Base-by-base conservation (phyloP, 495 filamentous ascomycete genomes). In the Platismatia glauca region DNA sequence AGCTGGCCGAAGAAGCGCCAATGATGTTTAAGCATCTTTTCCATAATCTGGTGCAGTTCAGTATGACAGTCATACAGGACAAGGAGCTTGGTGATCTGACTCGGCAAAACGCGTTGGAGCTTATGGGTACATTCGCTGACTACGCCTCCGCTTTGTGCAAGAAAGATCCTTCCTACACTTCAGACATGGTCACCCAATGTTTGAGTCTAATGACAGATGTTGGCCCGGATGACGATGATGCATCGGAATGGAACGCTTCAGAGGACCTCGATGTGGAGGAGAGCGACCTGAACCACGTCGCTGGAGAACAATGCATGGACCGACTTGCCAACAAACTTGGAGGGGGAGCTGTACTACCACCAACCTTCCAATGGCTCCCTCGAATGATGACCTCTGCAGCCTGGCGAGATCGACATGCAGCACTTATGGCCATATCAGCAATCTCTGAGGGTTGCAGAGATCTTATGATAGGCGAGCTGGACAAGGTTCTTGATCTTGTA, bases 161-260 rank as follows among this genome's bases (percentile, higher is more conserved):
- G 73, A 97, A 97, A 69, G 91, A 99, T 70, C 72, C 87, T 7
- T 86, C 83, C 20, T 99, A 95, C 73, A 93, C 92, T 11, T 83
- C 80, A 58, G 90, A 96, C 65, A 99, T 99, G 95, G 92, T 99
- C 67, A 97, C 91, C 0, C 95, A 99, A 74, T 99, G 95, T 71
- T 77, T 99, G 66, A 97, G 94, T 66, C 75, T 99, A 69, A 97
- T 99, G 95, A 99, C 95, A n/a, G 95, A 99, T 73, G 86, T 99
- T 64, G 95, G 93, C 41, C 79, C 83, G 58, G 95, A 97, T 64
- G 95, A 99, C 66, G 93, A 99, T 38, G 89, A 97, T 79, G 95
- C 93, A 8, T 78, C 83, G 16, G 95, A 97, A 67, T 99, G 95
- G 95, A 89, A 96, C 66, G 81, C 83, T 7, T 88, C 89, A 35